A percentile compares a stretch with the other conserved stretches of the same genome.
phyloP scores from a whole-genome alignment of 2,329 filamentous ascomycete species.

The Aspergillus udagawae region DNA sequence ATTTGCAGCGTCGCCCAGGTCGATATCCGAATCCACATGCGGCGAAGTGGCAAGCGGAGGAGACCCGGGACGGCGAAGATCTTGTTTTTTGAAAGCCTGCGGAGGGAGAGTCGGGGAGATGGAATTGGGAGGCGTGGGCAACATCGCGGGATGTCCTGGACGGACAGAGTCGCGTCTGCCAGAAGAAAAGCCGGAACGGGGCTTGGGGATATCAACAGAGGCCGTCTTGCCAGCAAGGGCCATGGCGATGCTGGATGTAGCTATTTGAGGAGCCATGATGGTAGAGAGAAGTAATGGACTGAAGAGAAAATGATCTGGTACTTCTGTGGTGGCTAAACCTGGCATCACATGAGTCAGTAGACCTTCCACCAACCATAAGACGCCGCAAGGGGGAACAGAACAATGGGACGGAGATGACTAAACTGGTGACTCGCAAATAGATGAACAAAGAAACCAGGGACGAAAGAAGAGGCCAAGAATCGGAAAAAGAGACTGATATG shows the following conservation, averaged over 20 bases:
- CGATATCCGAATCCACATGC: constrained; percentile 77
- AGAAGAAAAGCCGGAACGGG: constrained; percentile 31
- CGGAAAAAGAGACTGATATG: not conserved
- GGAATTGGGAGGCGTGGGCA: constrained; percentile 91
- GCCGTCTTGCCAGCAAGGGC: constrained; percentile 49
- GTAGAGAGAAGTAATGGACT: constrained; percentile 8
- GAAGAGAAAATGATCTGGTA: constrained; percentile 2
- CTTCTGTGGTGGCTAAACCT: constrained; percentile 15
- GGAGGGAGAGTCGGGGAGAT: constrained; percentile 84
- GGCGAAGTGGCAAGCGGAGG: constrained; percentile 44
- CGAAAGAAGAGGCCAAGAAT: not conserved
- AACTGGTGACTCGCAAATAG: not conserved
- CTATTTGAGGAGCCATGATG: constrained; percentile 43
- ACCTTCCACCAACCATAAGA: constrained; percentile 10
- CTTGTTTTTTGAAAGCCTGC: constrained; percentile 69
- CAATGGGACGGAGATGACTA: constrained; percentile 10
- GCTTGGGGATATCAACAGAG: constrained; percentile 47
- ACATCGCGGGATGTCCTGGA: constrained; percentile 38
- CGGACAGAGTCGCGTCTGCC: constrained; percentile 30
- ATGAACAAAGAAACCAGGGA: not conserved
- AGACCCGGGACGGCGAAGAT: constrained; percentile 33
- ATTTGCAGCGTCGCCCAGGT: constrained; percentile 67
- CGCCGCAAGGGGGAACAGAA: not conserved
- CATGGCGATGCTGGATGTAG: constrained; percentile 46
- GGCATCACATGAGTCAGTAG: constrained; percentile 21